Evolutionary conservation across 2,329 filamentous ascomycete genomes (phyloP), one percentile per base, ranked within the genome.

Genomic region (Aspergillus sp.): DNA sequence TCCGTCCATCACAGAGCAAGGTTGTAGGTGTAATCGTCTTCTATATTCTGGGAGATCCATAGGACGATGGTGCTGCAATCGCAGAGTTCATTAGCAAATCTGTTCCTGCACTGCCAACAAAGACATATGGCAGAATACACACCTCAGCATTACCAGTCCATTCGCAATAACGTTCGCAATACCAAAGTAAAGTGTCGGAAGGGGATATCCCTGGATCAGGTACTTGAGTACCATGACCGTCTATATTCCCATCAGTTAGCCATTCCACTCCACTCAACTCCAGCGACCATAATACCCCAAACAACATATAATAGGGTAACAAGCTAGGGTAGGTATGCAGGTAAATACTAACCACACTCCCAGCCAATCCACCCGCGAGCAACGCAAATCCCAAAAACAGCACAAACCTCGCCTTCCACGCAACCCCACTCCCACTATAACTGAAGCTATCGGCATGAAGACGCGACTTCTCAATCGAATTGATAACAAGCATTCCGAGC

Each of bases 41-140:
- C 88, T 77, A 90, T 88, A 69, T 89, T 90, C 80, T 90, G 88
- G 54, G 85, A 86, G 27, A 90, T 81, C 87, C 87, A 90, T 36
- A 90, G 81, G 39, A 89, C 84, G 52, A 85, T 80, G 25, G 85
- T 86, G 70, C 86, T 88, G 66, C 17, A 41, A 61, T 10, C 52
- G 48, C 27, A 30, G 59, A 73, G 59, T 75, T 75, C 61, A 63
- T 64, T 52, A 62, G 58, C 27, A 48, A 36, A 2, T 11, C 27
- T 3, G 25, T 19, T 42, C 19, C 19, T 27, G 23, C 44, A 27
- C 2, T 17, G 10, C 7, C 44, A 10, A 6, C 5, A 21, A 15
- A 48, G 7, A 27, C 13, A 48, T 25, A 32, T 23, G 49, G n/a
- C 8, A 6, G 15, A 56, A 39, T 25, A 77, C 81, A 70, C 76